A percentile compares a stretch with the other conserved stretches of the same genome.
These are phyloP conservation scores for Candida gorgasii DNA, from an alignment of 805 yeast genomes.

Conservation along the genomic window DNA sequence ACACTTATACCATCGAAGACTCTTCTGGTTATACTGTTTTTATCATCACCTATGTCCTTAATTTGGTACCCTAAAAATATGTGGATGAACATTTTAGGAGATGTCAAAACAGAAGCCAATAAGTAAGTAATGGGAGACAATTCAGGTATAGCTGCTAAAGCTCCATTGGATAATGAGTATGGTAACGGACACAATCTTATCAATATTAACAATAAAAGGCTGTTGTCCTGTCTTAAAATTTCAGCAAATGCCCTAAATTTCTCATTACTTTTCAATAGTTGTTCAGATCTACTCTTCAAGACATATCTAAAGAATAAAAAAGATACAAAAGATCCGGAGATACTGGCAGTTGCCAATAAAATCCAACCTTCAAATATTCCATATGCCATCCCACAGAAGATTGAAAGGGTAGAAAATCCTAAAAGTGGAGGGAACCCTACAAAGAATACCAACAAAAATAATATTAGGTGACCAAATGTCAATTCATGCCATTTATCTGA, in stretches of 20 bases:
- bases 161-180: slow-evolving; percentile 89
- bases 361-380: slow-evolving; percentile 85
- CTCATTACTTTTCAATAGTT: slow-evolving; percentile 59
- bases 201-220: slow-evolving; percentile 63
- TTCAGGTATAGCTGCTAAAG: slow-evolving; percentile 84
- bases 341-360: slow-evolving; percentile 64
- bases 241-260: slow-evolving; percentile 73
- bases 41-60: slow-evolving; percentile 61
- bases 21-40: slow-evolving; percentile 50
- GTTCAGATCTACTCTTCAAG: slow-evolving; percentile 56
- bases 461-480: slow-evolving; percentile 41
- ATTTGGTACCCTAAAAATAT: slow-evolving; percentile 77
- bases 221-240: slow-evolving; percentile 63
- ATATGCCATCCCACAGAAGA: slow-evolving; percentile 75
- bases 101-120: slow-evolving; percentile 69
- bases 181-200: slow-evolving; percentile 90
- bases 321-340: slow-evolving; percentile 73
- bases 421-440: slow-evolving; percentile 90
- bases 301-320: slow-evolving; percentile 66
- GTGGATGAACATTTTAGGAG: slow-evolving; percentile 80
- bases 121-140: slow-evolving; percentile 62
- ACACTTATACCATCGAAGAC: slow-evolving; percentile 66
- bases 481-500: slow-evolving; percentile 48
- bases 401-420: slow-evolving; percentile 73
- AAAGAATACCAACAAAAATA: slow-evolving; percentile 55